A percentile compares a stretch with the other conserved stretches of the same genome.
These are phyloP conservation scores for Claviceps paspali DNA, from an alignment of 2,329 filamentous ascomycete genomes.

Conservation along the genomic window DNA sequence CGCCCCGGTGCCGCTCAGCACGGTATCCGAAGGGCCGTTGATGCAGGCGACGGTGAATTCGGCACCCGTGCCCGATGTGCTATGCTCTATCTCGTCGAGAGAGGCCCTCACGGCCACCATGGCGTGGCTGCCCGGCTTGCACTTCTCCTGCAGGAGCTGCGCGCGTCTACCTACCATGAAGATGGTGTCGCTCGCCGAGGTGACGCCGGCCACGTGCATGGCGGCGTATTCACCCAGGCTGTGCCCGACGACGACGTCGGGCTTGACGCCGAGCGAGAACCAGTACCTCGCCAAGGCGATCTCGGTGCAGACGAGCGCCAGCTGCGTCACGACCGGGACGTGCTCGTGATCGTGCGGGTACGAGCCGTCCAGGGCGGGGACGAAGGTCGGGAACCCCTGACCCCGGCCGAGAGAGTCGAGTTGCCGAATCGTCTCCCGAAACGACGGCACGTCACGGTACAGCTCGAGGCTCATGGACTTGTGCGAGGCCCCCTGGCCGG, in stretches of 20 bases:
- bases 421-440: conserved; percentile 17
- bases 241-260: conserved; percentile 41
- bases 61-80: conserved; percentile 3
- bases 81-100: conserved; percentile 27
- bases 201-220: conserved; percentile 52
- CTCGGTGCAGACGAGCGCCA: conserved; percentile 23
- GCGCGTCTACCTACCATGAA: conserved; percentile 56
- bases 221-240: conserved; percentile 63
- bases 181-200: conserved; percentile 56
- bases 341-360: conserved; percentile 12
- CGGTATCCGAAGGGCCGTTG: conserved; percentile 46
- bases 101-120: conserved; percentile 35
- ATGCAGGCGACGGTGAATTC: conserved; percentile 33
- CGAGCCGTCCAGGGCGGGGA: conserved; percentile 26
- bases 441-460: conserved; percentile 15
- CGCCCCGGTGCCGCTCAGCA: conserved; percentile 15
- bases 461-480: conserved; percentile 18
- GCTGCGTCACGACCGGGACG: conserved; percentile 16
- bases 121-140: conserved; percentile 49
- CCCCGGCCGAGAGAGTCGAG: conserved; percentile 17
- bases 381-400: conserved; percentile 23
- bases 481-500: conserved; percentile 27
- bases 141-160: conserved; percentile 47
- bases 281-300: conserved; percentile 26
- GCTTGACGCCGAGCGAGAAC: conserved; percentile 32